A percentile compares a stretch with the other conserved stretches of the same genome.
Conservation (phyloP, 352 stramenopile genomes). For the Globisporangium takayamanum region DNA sequence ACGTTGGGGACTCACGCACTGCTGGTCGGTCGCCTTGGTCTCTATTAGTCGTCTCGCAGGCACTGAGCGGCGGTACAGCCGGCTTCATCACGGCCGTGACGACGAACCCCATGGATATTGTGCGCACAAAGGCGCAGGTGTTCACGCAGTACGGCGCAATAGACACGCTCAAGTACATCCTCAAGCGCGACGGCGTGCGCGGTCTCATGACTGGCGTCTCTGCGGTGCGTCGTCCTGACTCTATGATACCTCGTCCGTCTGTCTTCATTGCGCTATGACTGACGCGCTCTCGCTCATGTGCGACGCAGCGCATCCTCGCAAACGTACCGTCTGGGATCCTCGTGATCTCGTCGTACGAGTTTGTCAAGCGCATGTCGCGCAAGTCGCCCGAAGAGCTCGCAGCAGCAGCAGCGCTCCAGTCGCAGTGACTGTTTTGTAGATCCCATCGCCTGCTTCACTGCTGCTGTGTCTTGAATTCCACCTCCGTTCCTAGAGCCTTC, state of each 20-base stretch:
- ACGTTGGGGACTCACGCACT: background rate
- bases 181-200: constrained; percentile 60
- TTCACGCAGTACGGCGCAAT: constrained; percentile 82
- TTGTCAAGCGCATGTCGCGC: constrained; percentile 82
- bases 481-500: background rate
- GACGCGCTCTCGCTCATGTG: background rate
- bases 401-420: background rate
- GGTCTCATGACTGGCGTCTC: constrained; percentile 80
- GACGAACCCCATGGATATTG: constrained; percentile 88
- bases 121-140: constrained; percentile 77
- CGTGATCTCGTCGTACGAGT: constrained; percentile 86
- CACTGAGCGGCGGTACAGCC: constrained; percentile 63
- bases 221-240: constrained; percentile 36
- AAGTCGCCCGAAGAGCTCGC: constrained; percentile 36
- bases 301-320: constrained; percentile 56
- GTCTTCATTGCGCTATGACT: no score
- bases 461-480: no score
- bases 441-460: no score
- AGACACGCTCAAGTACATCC: constrained; percentile 80
- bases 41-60: constrained; percentile 58
- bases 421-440: no score
- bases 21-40: no score
- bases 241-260: no score
- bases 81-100: constrained; percentile 74
- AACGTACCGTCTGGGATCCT: constrained; percentile 82